Evolutionary conservation across 352 stramenopile genomes (phyloP).

Genomic region (Blastocystis sp.): DNA sequence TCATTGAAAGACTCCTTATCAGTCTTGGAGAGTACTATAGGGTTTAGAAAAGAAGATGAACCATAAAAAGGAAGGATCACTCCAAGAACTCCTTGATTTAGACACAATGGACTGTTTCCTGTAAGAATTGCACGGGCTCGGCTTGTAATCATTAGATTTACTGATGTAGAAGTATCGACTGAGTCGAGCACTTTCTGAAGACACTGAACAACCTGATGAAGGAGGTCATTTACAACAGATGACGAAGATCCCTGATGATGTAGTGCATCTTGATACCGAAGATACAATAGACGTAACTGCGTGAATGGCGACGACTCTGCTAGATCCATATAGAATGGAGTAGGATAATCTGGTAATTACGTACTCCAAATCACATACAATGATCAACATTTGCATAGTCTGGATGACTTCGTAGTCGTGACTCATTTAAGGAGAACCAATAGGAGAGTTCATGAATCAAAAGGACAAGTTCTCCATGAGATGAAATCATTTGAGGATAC

Average conservation of each 20-base stretch:
- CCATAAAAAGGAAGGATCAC: conserved; percentile 33
- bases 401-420: not conserved
- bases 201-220: not conserved
- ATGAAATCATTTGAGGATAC: not conserved
- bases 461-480: not conserved
- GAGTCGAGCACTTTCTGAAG: not conserved
- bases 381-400: not conserved
- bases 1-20: not conserved
- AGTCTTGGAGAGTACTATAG: not conserved
- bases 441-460: not conserved
- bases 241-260: not conserved
- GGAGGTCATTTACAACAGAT: not conserved
- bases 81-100: not conserved
- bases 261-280: not conserved
- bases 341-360: not conserved
- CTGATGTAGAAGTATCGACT: not conserved
- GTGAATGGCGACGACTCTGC: not conserved
- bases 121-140: not conserved
- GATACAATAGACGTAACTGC: not conserved
- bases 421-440: not conserved
- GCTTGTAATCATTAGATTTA: not conserved
- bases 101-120: not conserved
- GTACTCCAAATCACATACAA: not conserved
- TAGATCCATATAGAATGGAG: not conserved
- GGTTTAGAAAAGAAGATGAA: conserved; percentile 14